Evolutionary conservation across 2,329 filamentous ascomycete species (phyloP), one percentile per base, ranked within the genome.

Genomic region (Aspergillus vadensis): DNA sequence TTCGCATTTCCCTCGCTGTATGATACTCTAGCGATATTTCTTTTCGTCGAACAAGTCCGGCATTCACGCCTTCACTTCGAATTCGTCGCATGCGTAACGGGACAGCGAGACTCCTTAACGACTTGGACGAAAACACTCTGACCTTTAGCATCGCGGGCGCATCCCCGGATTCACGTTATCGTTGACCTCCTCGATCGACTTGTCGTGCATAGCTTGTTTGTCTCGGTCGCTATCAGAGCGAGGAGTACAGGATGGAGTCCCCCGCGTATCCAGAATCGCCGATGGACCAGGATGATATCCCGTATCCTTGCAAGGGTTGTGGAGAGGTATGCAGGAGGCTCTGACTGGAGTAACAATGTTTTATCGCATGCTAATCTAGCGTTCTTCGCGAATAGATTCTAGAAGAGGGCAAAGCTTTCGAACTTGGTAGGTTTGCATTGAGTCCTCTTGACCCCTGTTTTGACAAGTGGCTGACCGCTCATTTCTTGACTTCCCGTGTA

Each of bases 341-440:
- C 25, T 19, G 41, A 44, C 10, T 32, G 39, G 25, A 23, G n/a
- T 23, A 10, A 19, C 19, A 39, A 32, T 27, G 30, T 55, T 38
- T 38, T 59, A 27, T 47, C 19, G 36, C 44, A 49, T 51, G 48
- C 58, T 63, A 61, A 61, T 21, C 58, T 64, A 62, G 58, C n/a
- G 6, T 47, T n/a, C 5, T 32, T 17, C 10, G 25, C 39, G 23
- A 30, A 59, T 76, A 97, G 92, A 97, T 98, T 68, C 85, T 99
- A 19, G 95, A 99, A 79, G 95, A 99, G 83, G 95, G 95, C 70
- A 98, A 98, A 79, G 95, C 95, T 55, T 99, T 97, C 72, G 95
- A 99, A 81, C 85, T 99, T 72, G 92, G 94, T 98, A 81, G 74
- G 85, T 58, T 62, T 54, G 32, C 14, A 25, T 52, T 32, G 12